Evolutionary conservation across 495 filamentous ascomycete species (phyloP), one percentile per base, ranked within the genome.

Genomic region (Xylaria curta): DNA sequence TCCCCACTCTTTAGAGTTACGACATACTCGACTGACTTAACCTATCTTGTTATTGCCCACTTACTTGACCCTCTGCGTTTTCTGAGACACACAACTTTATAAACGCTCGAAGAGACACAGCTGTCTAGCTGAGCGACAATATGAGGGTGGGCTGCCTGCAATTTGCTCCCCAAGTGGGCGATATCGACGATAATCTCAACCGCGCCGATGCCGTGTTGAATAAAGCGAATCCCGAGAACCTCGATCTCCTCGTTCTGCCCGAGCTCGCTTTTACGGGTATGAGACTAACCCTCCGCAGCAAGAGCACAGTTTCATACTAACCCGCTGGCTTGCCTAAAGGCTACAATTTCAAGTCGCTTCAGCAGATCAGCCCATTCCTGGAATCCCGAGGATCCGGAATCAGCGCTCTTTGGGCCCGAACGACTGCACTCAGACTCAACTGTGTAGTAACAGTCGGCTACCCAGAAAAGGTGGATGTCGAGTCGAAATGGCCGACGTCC

Each of bases 361-460:
- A 90, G 64, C 87, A 93, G 40, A 97, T 99, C 63, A 84, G 78
- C 71, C 93, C 93, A 3, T 92, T 88, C 78, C 88, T 97, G n/a
- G 96, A 99, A 79, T 90, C 89, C 24, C 91, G 88, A 19, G 87
- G 89, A 4, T 79, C 89, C 0, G 96, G 96, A 1, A 88, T 89
- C 46, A 93, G 90, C 53, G 90, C 93, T 3, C 77, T 87, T 56
- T 99, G 96, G 96, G 96, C 96, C 1, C 86, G 87, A 36, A 86
- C 86, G 28, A 91, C 87, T 7, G 96, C 96, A 21, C 81, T 85
- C 67, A 90, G 89, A 64, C 85, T 94, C 70, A 82, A 87, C 19
- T 97, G 95, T 80, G 87, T 89, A 72, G 94, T 98, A n/a, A 91
- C 89, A 31, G 91, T 94, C 8, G 95, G 96, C 13, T 99, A 98